phyloP scores from a whole-genome alignment of 2,329 filamentous ascomycete species.

The Westerdykella aurantiaca region DNA sequence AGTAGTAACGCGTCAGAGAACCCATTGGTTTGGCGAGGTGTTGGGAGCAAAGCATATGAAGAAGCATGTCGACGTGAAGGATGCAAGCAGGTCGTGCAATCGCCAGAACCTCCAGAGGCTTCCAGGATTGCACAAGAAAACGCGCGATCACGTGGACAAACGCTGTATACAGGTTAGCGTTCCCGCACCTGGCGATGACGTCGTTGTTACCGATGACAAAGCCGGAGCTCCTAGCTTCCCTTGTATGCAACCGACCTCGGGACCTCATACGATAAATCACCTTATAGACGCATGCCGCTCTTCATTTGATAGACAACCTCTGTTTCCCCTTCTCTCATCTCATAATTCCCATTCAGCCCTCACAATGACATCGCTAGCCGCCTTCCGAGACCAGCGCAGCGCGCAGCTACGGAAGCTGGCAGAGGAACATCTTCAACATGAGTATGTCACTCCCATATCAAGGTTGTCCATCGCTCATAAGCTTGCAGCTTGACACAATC shows the following conservation, averaged over 20 bases:
- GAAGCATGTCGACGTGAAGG: too few species aligned
- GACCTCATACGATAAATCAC: neutral
- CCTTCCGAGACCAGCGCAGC: constrained; percentile 8
- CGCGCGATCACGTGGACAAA: too few species aligned
- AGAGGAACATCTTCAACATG: constrained; percentile 15
- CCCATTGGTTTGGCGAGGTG: too few species aligned
- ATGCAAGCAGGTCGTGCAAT: too few species aligned
- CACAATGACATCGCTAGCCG: constrained; percentile 7
- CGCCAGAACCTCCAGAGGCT: too few species aligned
- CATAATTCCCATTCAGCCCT: neutral
- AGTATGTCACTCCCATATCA: constrained; percentile 3
- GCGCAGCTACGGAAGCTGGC: constrained; percentile 11
- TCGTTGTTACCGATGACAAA: neutral
- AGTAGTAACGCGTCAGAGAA: too few species aligned
- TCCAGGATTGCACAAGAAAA: too few species aligned
- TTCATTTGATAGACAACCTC: neutral
- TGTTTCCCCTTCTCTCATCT: too few species aligned
- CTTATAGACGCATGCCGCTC: neutral
- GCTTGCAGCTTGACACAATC: constrained; percentile 42
- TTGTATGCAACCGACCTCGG: neutral
- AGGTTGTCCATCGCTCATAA: constrained; percentile 3
- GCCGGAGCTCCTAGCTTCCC: neutral
- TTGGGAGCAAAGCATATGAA: too few species aligned
- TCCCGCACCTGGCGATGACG: neutral
- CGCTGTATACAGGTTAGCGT: neutral